Conservation (phyloP, 345 rosid species). For the Rhizophora apiculata region DNA sequence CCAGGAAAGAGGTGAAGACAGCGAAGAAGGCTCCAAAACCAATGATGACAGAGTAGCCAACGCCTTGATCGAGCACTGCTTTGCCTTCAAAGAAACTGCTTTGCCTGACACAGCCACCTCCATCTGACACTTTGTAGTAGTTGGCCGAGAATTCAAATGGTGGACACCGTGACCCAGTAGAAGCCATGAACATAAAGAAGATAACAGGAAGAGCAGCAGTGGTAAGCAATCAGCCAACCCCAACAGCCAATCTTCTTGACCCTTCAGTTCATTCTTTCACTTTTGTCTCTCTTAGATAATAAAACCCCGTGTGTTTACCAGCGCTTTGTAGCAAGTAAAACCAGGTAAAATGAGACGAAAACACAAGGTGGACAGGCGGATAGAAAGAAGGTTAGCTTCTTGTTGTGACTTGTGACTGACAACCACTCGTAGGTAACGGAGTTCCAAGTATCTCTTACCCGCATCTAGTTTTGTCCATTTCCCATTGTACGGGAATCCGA, state of each 20-base stretch:
- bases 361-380: too few relatives aligned
- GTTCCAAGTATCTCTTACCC: too few relatives aligned
- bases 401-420: too few relatives aligned
- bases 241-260: not conserved
- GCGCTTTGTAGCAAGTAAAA: too few relatives aligned
- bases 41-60: slow-evolving; percentile 80
- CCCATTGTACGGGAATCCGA: too few relatives aligned
- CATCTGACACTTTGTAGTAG: slow-evolving; percentile 46
- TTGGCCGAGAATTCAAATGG: slow-evolving; percentile 69
- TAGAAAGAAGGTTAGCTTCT: too few relatives aligned
- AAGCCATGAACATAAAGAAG: slow-evolving; percentile 8
- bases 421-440: too few relatives aligned
- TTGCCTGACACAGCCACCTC: slow-evolving; percentile 53
- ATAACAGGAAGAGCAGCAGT: not conserved
- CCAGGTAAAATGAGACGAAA: too few relatives aligned
- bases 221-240: not conserved
- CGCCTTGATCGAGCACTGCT: slow-evolving; percentile 66
- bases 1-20: slow-evolving; percentile 80
- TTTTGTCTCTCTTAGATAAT: too few relatives aligned
- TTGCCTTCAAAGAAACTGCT: slow-evolving; percentile 69
- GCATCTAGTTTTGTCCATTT: too few relatives aligned
- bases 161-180: slow-evolving; percentile 45
- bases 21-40: slow-evolving; percentile 96
- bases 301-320: too few relatives aligned
- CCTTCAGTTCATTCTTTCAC: not conserved